A percentile compares a stretch with the other conserved stretches of the same genome.
Evolutionary conservation across 768 basidiomycete genomes (phyloP).

Genomic region (Leccinum subtestaceum): DNA sequence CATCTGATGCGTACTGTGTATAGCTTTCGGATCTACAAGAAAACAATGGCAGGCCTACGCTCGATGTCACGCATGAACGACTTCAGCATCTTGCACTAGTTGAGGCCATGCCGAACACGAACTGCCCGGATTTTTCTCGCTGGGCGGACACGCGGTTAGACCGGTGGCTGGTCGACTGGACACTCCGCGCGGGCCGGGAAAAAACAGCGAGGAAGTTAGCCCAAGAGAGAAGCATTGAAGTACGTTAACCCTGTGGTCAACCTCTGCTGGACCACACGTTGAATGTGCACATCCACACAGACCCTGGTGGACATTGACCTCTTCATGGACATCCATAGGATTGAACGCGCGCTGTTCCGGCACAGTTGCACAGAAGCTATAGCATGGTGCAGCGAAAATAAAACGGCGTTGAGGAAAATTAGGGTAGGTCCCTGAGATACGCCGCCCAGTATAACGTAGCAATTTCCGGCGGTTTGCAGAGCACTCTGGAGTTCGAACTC

Average conservation of each 20-base stretch:
- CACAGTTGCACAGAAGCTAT: constrained; percentile 88
- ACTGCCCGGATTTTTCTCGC: constrained; percentile 56
- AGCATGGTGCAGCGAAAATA: constrained; percentile 96
- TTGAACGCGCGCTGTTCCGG: constrained; percentile 72
- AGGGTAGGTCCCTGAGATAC: constrained; percentile 50
- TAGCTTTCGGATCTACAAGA: constrained; percentile 52
- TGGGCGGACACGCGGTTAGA: constrained; percentile 84
- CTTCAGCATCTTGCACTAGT: constrained; percentile 66
- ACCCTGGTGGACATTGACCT: constrained; percentile 87
- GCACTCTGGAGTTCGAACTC: constrained; percentile 93
- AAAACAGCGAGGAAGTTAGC: constrained; percentile 77
- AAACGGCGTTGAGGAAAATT: constrained; percentile 85
- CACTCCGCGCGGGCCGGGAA: constrained; percentile 74
- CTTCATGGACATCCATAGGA: constrained; percentile 84
- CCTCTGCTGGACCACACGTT: constrained; percentile 16
- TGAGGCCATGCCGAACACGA: constrained; percentile 53
- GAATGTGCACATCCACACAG: constrained; percentile 38
- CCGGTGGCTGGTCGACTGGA: constrained; percentile 93
- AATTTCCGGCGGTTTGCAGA: constrained; percentile 46
- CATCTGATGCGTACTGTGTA: constrained; percentile 14
- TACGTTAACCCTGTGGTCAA: constrained; percentile 36
- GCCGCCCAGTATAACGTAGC: constrained; percentile 6
- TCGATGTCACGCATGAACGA: constrained; percentile 72
- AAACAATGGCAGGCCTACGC: constrained; percentile 51
- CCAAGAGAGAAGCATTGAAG: constrained; percentile 75